phyloP scores from a whole-genome alignment of 192 early-diverging fungal species.

The Lobosporangium transversale region DNA sequence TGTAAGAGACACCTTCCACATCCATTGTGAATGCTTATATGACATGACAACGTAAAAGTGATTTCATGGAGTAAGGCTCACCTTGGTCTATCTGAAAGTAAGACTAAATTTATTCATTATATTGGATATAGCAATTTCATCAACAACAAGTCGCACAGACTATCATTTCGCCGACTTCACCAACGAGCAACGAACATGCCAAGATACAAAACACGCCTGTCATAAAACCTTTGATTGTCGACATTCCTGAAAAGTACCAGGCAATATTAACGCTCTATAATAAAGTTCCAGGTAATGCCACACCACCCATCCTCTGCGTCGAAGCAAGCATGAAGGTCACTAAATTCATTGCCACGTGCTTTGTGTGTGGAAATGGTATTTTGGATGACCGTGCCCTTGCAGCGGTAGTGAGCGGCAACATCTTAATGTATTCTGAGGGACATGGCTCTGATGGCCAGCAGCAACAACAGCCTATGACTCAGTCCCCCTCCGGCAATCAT shows the following conservation, averaged over 20 bases:
- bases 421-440: conserved; percentile 23
- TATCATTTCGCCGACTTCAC: conserved; percentile 42
- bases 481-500: conserved; percentile 14
- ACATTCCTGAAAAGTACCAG: conserved; percentile 76
- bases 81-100: too few species aligned
- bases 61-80: too few species aligned
- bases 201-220: conserved; percentile 26
- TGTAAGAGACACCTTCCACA: conserved; percentile 45
- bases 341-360: conserved; percentile 64
- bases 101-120: too few species aligned
- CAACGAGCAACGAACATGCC: conserved; percentile 27
- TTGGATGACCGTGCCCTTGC: conserved; percentile 43
- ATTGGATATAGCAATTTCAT: conserved; percentile 31
- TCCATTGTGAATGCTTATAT: not conserved
- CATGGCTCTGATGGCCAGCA: not conserved
- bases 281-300: conserved; percentile 57
- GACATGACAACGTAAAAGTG: too few species aligned
- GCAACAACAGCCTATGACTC: conserved; percentile 30
- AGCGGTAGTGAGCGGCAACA: conserved; percentile 44
- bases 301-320: conserved; percentile 69
- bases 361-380: conserved; percentile 43
- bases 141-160: conserved; percentile 33
- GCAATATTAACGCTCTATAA: conserved; percentile 72
- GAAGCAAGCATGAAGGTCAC: conserved; percentile 76
- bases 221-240: conserved; percentile 54